Evolutionary conservation across 2,329 filamentous ascomycete genomes (phyloP).

Genomic region (Salinomyces thailandicus): DNA sequence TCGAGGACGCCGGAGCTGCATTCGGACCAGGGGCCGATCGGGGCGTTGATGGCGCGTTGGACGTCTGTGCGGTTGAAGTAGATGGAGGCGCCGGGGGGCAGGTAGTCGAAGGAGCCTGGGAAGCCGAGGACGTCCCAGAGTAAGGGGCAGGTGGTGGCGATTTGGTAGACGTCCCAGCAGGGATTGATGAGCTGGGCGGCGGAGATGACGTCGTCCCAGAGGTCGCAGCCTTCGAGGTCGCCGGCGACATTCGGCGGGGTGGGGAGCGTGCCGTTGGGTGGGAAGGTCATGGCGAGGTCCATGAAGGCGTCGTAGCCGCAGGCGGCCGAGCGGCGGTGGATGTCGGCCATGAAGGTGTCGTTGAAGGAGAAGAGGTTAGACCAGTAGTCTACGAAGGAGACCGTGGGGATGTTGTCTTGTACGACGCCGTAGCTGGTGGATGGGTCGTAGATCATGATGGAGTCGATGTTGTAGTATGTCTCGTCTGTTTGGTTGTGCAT

Average conservation of each 20-base stretch:
- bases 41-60: conserved; percentile 30
- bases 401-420: conserved; percentile 42
- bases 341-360: conserved; percentile 42
- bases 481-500: conserved; percentile 58
- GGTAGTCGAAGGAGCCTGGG: conserved; percentile 54
- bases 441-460: conserved; percentile 39
- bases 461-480: conserved; percentile 55
- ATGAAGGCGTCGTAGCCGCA: conserved; percentile 56
- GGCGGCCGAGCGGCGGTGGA: conserved; percentile 39
- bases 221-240: conserved; percentile 40
- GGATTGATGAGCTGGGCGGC: conserved; percentile 55
- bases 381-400: conserved; percentile 53
- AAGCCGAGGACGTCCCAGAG: conserved; percentile 60
- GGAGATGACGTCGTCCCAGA: conserved; percentile 39
- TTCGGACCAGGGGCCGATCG: conserved; percentile 56
- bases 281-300: conserved; percentile 55
- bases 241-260: conserved; percentile 37
- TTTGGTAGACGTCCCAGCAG: conserved; percentile 64
- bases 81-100: conserved; percentile 50
- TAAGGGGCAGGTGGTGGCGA: conserved; percentile 60
- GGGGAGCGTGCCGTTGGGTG: conserved; percentile 53
- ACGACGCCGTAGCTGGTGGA: conserved; percentile 38
- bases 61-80: conserved; percentile 31
- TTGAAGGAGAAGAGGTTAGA: conserved; percentile 53
- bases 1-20: conserved; percentile 42